These are phyloP conservation scores for Teratosphaeria epicoccoides DNA, from an alignment of 2,329 filamentous ascomycete species.

Conservation along the genomic window DNA sequence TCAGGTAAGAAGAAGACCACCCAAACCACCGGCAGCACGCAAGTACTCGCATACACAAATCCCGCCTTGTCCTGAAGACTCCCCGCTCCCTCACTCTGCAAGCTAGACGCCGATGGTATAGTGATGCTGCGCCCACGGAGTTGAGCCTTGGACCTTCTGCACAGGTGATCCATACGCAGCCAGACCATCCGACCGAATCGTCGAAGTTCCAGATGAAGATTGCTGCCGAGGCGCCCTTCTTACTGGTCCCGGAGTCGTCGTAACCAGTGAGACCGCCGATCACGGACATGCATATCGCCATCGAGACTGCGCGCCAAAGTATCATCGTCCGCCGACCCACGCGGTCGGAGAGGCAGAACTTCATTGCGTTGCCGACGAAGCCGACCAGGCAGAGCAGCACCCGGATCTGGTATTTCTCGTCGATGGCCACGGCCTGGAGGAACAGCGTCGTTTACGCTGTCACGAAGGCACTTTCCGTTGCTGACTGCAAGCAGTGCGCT, in stretches of 20 bases:
- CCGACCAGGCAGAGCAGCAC: not conserved
- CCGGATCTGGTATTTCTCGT: not conserved
- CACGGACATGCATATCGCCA: not conserved
- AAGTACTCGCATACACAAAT: not conserved
- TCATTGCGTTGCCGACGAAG: not conserved
- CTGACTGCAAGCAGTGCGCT: conserved; percentile 2
- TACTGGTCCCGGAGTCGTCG: not conserved
- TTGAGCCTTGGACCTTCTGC: not conserved
- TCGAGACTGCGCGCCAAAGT: not conserved
- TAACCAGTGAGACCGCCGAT: not conserved
- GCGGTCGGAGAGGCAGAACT: not conserved
- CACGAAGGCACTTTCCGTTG: conserved; percentile 2
- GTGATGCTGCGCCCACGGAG: not conserved
- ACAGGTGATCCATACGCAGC: not conserved
- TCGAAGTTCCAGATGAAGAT: not conserved
- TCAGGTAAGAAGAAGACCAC: not conserved
- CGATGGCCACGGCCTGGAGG: not conserved
- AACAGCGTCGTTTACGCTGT: conserved; percentile 1
- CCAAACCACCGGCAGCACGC: not conserved
- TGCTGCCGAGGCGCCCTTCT: not conserved
- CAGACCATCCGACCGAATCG: not conserved
- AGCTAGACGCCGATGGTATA: not conserved
- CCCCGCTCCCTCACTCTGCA: not conserved
- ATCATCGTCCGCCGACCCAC: not conserved
- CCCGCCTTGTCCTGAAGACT: not conserved